Evolutionary conservation across 441 rosid genomes (phyloP), one percentile per base, ranked within the genome.

Genomic region (Aleurites moluccanus): DNA sequence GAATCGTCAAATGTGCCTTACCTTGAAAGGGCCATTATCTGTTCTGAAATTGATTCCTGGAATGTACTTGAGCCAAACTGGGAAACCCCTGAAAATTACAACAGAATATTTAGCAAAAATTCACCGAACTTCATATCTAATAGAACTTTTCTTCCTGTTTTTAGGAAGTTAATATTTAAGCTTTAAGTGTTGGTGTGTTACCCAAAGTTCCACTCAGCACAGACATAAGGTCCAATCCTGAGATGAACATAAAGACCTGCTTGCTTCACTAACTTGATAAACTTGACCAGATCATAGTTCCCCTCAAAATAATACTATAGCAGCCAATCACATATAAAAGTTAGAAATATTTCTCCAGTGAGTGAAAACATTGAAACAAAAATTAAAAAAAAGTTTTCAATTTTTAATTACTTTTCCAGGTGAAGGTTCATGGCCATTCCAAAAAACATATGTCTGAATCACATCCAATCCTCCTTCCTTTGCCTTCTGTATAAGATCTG

Each of bases 181-280:
- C 21, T 40, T n/a, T 25, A 73, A 69, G 44, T 70, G 61, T 27
- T 69, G 23, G 56, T 75, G 63, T 56, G 66, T 81, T 85, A 95
- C 99, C 99, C 99, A 62, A 95, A 92, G 85, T 95, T 92, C 99
- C 98, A 95, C 75, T 95, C 97, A 15, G 99, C 99, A 78, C 98
- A 95, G 79, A 89, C 91, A 85, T 93, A 93, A 80, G 99, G 99
- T 74, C 99, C 99, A 87, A 93, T 85, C 83, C 98, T 86, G 64
- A 95, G 95, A 86, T 95, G 88, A 82, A 87, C 93, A 84, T 87
- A 89, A 67, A 95, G 97, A 33, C 98, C 99, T 64, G 97, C 92
- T 78, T 93, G 88, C 80, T 87, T 59, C 79, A 79, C 93, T 82
- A 93, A 82, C 89, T 90, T 93, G 80, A 95, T 79, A 77, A 95